These are phyloP conservation scores for Ligustrum vulgare DNA, from an alignment of 257 asterid species.

Conservation along the genomic window DNA sequence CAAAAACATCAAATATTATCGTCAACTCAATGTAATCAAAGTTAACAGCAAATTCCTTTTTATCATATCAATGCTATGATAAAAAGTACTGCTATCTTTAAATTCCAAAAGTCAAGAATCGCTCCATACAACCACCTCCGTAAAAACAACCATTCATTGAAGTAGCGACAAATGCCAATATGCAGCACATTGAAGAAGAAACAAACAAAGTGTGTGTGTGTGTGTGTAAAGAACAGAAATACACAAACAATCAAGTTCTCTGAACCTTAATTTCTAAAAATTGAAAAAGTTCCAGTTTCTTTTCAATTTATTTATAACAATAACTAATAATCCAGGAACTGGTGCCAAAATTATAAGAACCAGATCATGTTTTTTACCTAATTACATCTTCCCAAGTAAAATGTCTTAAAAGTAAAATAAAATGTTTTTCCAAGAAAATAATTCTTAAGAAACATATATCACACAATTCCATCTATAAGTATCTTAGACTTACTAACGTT, in stretches of 20 bases:
- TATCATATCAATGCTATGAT: constrained; percentile 10
- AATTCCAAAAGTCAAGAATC: constrained; percentile 12
- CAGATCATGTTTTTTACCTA: not conserved
- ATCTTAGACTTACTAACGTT: constrained; percentile 57
- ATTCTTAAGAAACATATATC: not conserved
- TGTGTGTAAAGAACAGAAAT: constrained; percentile 3
- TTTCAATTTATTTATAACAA: not conserved
- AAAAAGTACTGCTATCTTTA: constrained; percentile 17
- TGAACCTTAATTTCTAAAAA: not conserved
- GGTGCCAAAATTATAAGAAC: constrained; percentile 1
- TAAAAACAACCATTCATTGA: constrained; percentile 3
- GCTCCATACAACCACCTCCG: constrained; percentile 11
- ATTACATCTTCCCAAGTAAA: not conserved
- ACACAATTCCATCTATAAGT: not conserved
- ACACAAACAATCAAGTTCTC: not conserved
- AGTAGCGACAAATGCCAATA: constrained; percentile 1
- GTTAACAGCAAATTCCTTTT: no score
- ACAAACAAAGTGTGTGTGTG: not conserved
- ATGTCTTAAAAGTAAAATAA: not conserved
- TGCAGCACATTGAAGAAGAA: not conserved
- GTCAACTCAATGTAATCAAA: no score
- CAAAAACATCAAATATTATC: no score
- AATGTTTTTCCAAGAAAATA: not conserved
- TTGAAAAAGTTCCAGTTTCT: not conserved
- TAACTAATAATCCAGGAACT: not conserved